Evolutionary conservation across 441 rosid genomes (phyloP), one percentile per base, ranked within the genome.

Genomic region (Daphne laureola): DNA sequence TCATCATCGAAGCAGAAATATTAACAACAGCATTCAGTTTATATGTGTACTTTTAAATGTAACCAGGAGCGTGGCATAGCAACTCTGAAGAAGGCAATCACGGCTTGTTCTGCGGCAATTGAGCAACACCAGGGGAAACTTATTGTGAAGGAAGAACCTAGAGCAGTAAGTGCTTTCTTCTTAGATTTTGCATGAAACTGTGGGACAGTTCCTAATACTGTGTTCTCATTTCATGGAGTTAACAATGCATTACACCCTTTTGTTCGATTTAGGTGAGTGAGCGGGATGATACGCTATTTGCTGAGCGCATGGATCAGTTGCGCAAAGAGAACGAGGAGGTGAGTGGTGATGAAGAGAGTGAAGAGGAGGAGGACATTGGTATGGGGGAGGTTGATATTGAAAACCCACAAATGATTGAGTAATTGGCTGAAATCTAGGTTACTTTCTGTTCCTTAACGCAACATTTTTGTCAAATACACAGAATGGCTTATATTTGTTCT

Each of bases 291-390:
- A 90, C 90, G 73, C 67, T 87, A 65, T 84, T 94, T 18, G 91
- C 95, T 6, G 96, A 94, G 71, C 93, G 82, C 74, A 93, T 90
- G 99, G 95, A 90, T 57, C 83, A 83, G 81, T 75, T 93, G 59
- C 50, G 77, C 15, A 64, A 67, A 13, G 94, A 80, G 53, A 87
- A 90, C 16, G 97, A 87, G 67, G 99, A 94, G 72, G 63, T 83
- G 15, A 78, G 95, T 45, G 99, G 99, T 7, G 99, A 85, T 65
- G 97, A 87, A 74, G 93, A 87, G 48, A 90, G 93, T 6, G 95
- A 82, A 65, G 91, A 83, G 57, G 98, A 90, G 65, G 98, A 93
- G 61, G 97, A 90, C 66, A 87, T 82, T 0, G 97, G 99, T n/a
- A 75, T 87, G 99, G 97, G 97, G 15, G 96, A 85, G 48, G 78